These are phyloP conservation scores for Fusarium lyarnte DNA, from an alignment of 2,329 filamentous ascomycete species.

Conservation along the genomic window DNA sequence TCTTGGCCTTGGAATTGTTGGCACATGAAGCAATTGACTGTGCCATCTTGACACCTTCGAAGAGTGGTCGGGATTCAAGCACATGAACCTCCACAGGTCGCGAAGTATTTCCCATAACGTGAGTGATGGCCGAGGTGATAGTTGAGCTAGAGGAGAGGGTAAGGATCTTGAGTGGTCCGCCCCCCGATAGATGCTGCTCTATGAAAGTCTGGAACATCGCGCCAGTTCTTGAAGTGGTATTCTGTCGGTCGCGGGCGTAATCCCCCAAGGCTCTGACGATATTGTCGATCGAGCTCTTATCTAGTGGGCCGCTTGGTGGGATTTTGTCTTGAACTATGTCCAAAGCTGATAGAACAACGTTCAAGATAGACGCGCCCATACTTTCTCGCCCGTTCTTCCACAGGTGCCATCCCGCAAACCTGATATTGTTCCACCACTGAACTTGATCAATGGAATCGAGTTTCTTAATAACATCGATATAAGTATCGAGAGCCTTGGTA, in stretches of 20 bases:
- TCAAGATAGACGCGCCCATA: constrained; percentile 70
- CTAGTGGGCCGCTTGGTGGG: constrained; percentile 1
- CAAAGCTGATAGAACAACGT: constrained; percentile 58
- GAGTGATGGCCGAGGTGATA: constrained; percentile 59
- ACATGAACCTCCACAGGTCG: constrained; percentile 64
- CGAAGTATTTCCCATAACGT: constrained; percentile 48
- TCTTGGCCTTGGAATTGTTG: constrained; percentile 42
- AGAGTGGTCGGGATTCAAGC: constrained; percentile 73
- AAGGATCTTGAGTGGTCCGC: constrained; percentile 57
- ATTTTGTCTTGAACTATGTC: constrained; percentile 49
- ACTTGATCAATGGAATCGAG: constrained; percentile 45
- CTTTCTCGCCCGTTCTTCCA: constrained; percentile 73
- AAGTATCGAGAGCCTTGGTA: constrained; percentile 58
- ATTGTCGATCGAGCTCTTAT: constrained; percentile 13
- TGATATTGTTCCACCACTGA: constrained; percentile 65
- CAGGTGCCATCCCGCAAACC: constrained; percentile 69
- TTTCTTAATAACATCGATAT: constrained; percentile 57
- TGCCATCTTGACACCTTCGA: constrained; percentile 70
- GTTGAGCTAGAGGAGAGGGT: constrained; percentile 73
- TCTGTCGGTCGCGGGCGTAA: constrained; percentile 33
- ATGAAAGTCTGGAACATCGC: constrained; percentile 50
- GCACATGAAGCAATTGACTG: constrained; percentile 56
- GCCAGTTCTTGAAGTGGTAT: constrained; percentile 46
- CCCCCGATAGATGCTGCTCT: constrained; percentile 26
- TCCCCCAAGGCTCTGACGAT: constrained; percentile 33